Evolutionary conservation across 495 filamentous ascomycete species (phyloP).

Genomic region (Penicillium waksmanii): DNA sequence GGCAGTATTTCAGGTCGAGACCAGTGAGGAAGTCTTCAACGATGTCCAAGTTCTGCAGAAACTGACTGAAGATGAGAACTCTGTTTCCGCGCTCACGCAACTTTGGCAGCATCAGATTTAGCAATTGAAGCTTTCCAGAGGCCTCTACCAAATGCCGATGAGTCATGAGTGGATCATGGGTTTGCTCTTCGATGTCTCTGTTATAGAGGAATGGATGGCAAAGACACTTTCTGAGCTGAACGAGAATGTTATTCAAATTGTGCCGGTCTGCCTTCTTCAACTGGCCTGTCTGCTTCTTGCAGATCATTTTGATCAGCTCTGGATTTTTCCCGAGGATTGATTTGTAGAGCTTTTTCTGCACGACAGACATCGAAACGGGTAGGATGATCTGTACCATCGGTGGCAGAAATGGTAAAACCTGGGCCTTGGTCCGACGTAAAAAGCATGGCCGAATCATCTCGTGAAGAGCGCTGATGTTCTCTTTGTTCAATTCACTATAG

Average conservation of each 20-base stretch:
- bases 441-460: constrained; percentile 84
- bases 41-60: constrained; percentile 84
- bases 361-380: constrained; percentile 85
- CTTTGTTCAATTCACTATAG: constrained; percentile 73
- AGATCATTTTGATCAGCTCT: constrained; percentile 84
- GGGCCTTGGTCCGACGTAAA: constrained; percentile 80
- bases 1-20: constrained; percentile 69
- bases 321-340: constrained; percentile 90
- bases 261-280: constrained; percentile 70
- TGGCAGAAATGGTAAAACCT: constrained; percentile 87
- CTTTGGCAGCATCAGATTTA: constrained; percentile 90
- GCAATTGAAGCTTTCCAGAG: constrained; percentile 82
- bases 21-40: constrained; percentile 87
- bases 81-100: constrained; percentile 86
- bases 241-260: constrained; percentile 88
- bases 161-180: constrained; percentile 49
- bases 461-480: constrained; percentile 80
- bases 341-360: constrained; percentile 94
- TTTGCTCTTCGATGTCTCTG: constrained; percentile 81
- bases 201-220: constrained; percentile 97
- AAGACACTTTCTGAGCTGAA: constrained; percentile 93
- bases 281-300: constrained; percentile 58
- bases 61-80: constrained; percentile 95
- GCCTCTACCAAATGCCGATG: constrained; percentile 87
- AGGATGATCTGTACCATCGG: constrained; percentile 94